Evolutionary conservation across 2,329 filamentous ascomycete species (phyloP).

Genomic region (Canariomyces notabilis): DNA sequence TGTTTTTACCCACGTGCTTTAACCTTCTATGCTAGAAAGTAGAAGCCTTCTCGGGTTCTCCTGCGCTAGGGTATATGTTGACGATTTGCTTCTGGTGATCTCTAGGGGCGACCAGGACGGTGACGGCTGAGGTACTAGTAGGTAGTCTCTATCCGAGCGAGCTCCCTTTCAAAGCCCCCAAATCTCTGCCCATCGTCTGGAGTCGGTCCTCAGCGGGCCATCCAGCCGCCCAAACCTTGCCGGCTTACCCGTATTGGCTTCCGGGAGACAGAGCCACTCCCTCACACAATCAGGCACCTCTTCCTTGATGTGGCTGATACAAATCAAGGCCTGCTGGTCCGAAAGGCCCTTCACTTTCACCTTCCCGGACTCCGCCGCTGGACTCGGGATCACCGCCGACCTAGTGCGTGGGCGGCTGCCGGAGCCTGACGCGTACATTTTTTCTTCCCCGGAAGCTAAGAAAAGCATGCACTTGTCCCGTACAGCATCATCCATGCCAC

Average conservation of each 20-base stretch:
- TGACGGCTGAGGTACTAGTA: too few relatives aligned
- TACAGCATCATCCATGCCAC: slow-evolving; percentile 74
- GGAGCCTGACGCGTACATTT: slow-evolving; percentile 31
- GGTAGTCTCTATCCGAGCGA: background rate
- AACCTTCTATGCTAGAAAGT: too few relatives aligned
- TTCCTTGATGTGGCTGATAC: slow-evolving; percentile 84
- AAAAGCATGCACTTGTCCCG: slow-evolving; percentile 86
- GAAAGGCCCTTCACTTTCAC: slow-evolving; percentile 58
- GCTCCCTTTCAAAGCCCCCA: slow-evolving; percentile 43
- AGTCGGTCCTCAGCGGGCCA: slow-evolving; percentile 54
- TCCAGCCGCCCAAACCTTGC: slow-evolving; percentile 62
- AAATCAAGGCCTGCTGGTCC: slow-evolving; percentile 74
- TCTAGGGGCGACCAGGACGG: too few relatives aligned
- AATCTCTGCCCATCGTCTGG: slow-evolving; percentile 58
- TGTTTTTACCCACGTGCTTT: too few relatives aligned
- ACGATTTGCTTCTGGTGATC: too few relatives aligned
- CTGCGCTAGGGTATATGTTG: too few relatives aligned
- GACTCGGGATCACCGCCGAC: slow-evolving; percentile 42
- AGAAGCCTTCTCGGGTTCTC: too few relatives aligned
- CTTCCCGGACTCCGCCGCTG: slow-evolving; percentile 38
- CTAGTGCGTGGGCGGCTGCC: slow-evolving; percentile 17
- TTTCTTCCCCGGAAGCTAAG: slow-evolving; percentile 59
- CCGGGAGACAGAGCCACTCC: slow-evolving; percentile 82
- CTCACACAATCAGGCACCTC: slow-evolving; percentile 81
- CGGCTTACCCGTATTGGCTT: slow-evolving; percentile 57